Evolutionary conservation across 495 filamentous ascomycete species (phyloP).

Genomic region (Annulohypoxylon bovei): DNA sequence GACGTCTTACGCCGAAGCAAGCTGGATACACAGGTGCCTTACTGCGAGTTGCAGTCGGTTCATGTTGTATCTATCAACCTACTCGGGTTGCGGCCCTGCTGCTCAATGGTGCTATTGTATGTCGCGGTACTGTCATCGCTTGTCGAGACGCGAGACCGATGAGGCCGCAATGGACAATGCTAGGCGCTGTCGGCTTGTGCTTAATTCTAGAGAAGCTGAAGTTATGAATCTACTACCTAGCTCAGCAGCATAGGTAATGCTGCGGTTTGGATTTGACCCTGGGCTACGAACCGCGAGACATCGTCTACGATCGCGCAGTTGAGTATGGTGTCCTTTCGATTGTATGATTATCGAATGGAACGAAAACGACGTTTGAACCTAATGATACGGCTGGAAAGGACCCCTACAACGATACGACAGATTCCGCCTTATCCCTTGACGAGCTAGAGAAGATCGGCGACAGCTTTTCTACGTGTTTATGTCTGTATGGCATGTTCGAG

Average conservation of each 20-base stretch:
- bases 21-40: conserved; percentile 17
- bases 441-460: too few relatives aligned
- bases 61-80: conserved; percentile 28
- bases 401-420: too few relatives aligned
- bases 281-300: too few relatives aligned
- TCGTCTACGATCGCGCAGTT: too few relatives aligned
- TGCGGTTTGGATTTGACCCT: too few relatives aligned
- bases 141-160: conserved; percentile 25
- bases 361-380: too few relatives aligned
- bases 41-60: conserved; percentile 24
- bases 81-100: conserved; percentile 23
- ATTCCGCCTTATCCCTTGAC: too few relatives aligned
- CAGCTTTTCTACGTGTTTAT: not conserved
- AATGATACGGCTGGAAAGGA: too few relatives aligned
- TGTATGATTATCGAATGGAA: too few relatives aligned
- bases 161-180: conserved; percentile 33
- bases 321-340: too few relatives aligned
- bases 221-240: too few relatives aligned
- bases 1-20: conserved; percentile 24
- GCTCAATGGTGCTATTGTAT: conserved; percentile 26
- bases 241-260: too few relatives aligned
- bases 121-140: conserved; percentile 15
- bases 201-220: not conserved
- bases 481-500: not conserved
- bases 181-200: conserved; percentile 14